These are phyloP conservation scores for Penicillium sp. DNA, from an alignment of 2,329 filamentous ascomycete species.

Conservation along the genomic window DNA sequence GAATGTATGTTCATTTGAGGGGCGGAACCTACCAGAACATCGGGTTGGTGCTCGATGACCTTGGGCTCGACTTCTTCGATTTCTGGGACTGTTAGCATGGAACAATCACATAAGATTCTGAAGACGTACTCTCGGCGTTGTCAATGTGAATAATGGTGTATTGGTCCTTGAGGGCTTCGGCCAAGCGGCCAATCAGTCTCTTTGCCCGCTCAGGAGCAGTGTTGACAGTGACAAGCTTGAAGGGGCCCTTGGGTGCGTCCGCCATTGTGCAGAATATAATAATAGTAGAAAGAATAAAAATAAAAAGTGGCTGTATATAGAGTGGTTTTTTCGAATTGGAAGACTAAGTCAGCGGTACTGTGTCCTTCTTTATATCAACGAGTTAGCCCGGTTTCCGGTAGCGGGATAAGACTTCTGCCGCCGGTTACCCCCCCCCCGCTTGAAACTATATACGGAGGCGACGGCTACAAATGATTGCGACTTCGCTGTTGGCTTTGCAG, in stretches of 20 bases:
- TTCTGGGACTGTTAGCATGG: conserved; percentile 18
- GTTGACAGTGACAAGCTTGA: conserved; percentile 64
- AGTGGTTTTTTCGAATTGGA: not conserved
- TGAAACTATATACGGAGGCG: not conserved
- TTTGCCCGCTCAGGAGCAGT: conserved; percentile 63
- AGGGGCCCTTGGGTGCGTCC: conserved; percentile 50
- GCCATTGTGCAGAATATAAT: conserved; percentile 13
- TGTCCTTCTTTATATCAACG: not conserved
- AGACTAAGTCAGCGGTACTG: not conserved
- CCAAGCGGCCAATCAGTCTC: conserved; percentile 57
- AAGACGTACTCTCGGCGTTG: conserved; percentile 57
- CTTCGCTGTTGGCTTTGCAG: not conserved
- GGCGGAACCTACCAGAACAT: conserved; percentile 49
- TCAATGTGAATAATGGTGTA: conserved; percentile 62
- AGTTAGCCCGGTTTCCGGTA: not conserved
- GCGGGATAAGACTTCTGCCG: conserved; percentile 17
- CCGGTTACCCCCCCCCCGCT: conserved; percentile 17
- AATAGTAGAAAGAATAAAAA: conserved; percentile 5
- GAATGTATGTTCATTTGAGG: too few relatives aligned
- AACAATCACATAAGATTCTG: not conserved
- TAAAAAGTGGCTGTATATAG: not conserved
- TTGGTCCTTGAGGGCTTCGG: conserved; percentile 58
- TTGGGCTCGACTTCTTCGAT: conserved; percentile 55
- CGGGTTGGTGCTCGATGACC: conserved; percentile 51
- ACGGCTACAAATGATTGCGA: not conserved